These are phyloP conservation scores for Polyplosphaeria fusca DNA, from an alignment of 495 filamentous ascomycete species.

Conservation along the genomic window DNA sequence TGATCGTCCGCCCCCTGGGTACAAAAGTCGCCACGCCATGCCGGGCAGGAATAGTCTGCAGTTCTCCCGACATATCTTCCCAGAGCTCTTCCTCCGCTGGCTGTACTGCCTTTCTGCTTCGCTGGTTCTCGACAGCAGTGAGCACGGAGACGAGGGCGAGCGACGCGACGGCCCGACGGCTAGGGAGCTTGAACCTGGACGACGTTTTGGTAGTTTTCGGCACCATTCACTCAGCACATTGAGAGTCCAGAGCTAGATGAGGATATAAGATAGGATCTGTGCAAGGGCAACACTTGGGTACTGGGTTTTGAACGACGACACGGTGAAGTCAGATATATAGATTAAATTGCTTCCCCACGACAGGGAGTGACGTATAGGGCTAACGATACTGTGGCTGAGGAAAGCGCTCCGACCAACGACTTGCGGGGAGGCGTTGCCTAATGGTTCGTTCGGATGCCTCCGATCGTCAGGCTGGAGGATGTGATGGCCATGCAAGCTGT, in stretches of 20 bases:
- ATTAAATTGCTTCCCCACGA: neutral
- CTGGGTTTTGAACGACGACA: neutral
- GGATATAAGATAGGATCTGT: neutral
- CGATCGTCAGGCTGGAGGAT: constrained; percentile 3
- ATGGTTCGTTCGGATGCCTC: neutral
- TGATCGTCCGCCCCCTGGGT: constrained; percentile 45
- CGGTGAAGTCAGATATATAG: constrained; percentile 14
- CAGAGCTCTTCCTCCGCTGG: neutral
- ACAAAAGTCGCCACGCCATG: constrained; percentile 48
- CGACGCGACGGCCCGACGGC: constrained; percentile 21
- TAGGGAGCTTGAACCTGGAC: constrained; percentile 13
- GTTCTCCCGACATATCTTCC: constrained; percentile 34
- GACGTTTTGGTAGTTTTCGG: constrained; percentile 13
- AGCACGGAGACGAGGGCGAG: constrained; percentile 25
- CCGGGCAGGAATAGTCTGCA: constrained; percentile 46
- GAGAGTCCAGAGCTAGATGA: neutral
- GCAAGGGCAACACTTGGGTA: neutral
- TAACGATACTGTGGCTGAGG: constrained; percentile 1
- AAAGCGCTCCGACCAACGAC: constrained; percentile 5
- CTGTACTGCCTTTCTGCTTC: constrained; percentile 5
- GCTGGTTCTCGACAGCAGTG: constrained; percentile 25
- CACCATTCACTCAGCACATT: neutral
- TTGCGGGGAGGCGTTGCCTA: constrained; percentile 10
- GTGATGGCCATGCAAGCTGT: constrained; percentile 12
- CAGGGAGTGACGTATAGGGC: constrained; percentile 19